A percentile compares a stretch with the other conserved stretches of the same genome.
Conservation (phyloP, 225 moss, liverwort and hornwort genomes). For the Ulota crispa region DNA sequence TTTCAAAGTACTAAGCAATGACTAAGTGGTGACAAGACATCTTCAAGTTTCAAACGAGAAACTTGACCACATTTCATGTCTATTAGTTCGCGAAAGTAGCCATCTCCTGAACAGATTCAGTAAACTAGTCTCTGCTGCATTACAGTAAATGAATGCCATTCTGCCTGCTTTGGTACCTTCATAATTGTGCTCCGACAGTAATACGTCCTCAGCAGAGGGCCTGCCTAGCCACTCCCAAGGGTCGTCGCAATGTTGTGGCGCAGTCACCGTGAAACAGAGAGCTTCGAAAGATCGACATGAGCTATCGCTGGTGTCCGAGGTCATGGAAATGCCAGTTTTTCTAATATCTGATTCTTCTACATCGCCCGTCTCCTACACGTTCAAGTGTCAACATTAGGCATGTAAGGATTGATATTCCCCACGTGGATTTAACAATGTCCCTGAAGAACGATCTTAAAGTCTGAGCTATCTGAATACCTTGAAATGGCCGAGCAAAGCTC, state of each 20-base stretch:
- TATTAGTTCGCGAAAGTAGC: background rate
- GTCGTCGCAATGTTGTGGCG: slow-evolving; percentile 32
- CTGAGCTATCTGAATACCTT: background rate
- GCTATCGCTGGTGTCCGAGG: slow-evolving; percentile 34
- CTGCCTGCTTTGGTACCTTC: slow-evolving; percentile 31
- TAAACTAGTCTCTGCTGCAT: background rate
- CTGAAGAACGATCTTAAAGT: background rate
- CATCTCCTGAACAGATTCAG: background rate
- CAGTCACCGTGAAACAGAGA: slow-evolving; percentile 34
- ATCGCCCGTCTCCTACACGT: slow-evolving; percentile 27
- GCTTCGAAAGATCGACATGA: slow-evolving; percentile 35
- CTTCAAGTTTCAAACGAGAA: background rate
- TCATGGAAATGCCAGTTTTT: slow-evolving; percentile 16
- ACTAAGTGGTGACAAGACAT: background rate
- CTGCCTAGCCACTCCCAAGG: slow-evolving; percentile 48
- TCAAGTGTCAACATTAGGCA: slow-evolving; percentile 8
- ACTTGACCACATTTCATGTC: background rate
- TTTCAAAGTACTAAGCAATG: background rate
- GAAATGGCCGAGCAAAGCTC: slow-evolving; percentile 1
- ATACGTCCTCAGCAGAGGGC: slow-evolving; percentile 15
- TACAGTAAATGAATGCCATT: background rate
- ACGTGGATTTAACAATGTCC: background rate
- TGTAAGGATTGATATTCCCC: background rate
- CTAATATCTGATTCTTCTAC: slow-evolving; percentile 25
- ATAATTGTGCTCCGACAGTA: slow-evolving; percentile 26